Evolutionary conservation across 176 grass and related monocot species (phyloP).

Genomic region (Lolium rigidum): DNA sequence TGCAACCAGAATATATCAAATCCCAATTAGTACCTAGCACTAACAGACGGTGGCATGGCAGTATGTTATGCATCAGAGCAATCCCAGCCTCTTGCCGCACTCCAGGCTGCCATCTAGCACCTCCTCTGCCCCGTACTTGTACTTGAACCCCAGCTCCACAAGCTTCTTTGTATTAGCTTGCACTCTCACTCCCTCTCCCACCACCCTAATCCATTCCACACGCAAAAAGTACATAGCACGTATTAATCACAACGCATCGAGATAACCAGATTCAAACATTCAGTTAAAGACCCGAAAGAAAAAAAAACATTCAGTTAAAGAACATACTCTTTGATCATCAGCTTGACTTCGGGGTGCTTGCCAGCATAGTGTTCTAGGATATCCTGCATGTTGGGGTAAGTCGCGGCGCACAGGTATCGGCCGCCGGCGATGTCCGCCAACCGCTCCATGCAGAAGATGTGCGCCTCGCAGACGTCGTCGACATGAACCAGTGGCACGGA

Average conservation of each 20-base stretch:
- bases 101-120: slow-evolving; percentile 38
- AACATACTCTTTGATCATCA: slow-evolving; percentile 46
- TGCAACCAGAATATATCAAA: too few species aligned
- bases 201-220: slow-evolving; percentile 5
- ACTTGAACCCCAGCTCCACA: slow-evolving; percentile 54
- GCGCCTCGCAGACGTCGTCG: slow-evolving; percentile 61
- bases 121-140: slow-evolving; percentile 41
- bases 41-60: not conserved
- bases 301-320: not conserved
- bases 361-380: slow-evolving; percentile 2
- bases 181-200: slow-evolving; percentile 29
- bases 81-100: slow-evolving; percentile 48
- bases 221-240: not conserved
- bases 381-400: slow-evolving; percentile 35
- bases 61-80: slow-evolving; percentile 12
- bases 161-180: slow-evolving; percentile 42
- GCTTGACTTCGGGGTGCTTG: slow-evolving; percentile 31
- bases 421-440: slow-evolving; percentile 35
- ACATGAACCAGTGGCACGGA: slow-evolving; percentile 54
- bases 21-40: too few species aligned
- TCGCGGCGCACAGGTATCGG: slow-evolving; percentile 36
- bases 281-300: too few species aligned
- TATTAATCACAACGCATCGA: not conserved
- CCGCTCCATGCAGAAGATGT: slow-evolving; percentile 46
- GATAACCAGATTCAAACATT: not conserved